These are phyloP conservation scores for Eragrostis nindensis DNA, from an alignment of 176 grass and related monocot genomes.

Conservation along the genomic window DNA sequence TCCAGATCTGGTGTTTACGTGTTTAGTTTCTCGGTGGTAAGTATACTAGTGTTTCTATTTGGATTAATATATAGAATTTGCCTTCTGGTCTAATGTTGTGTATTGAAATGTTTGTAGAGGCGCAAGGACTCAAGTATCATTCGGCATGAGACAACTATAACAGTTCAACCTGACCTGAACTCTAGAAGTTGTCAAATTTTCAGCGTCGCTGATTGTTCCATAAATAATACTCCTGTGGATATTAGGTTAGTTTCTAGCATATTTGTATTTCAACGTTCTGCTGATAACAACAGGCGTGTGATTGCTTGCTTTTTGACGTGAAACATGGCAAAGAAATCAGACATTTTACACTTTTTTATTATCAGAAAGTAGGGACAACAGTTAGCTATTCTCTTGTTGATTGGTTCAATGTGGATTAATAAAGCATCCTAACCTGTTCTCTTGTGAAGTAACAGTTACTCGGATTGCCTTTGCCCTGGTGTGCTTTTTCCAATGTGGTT, in stretches of 20 bases:
- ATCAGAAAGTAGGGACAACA: not conserved
- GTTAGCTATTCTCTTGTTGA: not conserved
- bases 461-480: too few relatives aligned
- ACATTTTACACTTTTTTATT: not conserved
- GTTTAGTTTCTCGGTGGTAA: constrained; percentile 56
- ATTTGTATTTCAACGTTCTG: not conserved
- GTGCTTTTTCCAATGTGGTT: too few relatives aligned
- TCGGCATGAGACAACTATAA: constrained; percentile 23
- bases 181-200: constrained; percentile 39
- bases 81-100: not conserved
- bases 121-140: constrained; percentile 34
- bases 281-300: not conserved
- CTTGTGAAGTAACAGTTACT: too few relatives aligned
- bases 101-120: constrained; percentile 21
- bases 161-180: constrained; percentile 37
- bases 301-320: not conserved
- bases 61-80: not conserved
- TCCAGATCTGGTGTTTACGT: constrained; percentile 42
- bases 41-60: constrained; percentile 23
- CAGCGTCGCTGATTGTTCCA: not conserved
- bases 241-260: constrained; percentile 30
- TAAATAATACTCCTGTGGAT: constrained; percentile 18
- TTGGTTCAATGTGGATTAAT: too few relatives aligned
- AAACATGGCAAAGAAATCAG: not conserved
- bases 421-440: too few relatives aligned